Evolutionary conservation across 495 filamentous ascomycete genomes (phyloP).

Genomic region (Xylaria curta): DNA sequence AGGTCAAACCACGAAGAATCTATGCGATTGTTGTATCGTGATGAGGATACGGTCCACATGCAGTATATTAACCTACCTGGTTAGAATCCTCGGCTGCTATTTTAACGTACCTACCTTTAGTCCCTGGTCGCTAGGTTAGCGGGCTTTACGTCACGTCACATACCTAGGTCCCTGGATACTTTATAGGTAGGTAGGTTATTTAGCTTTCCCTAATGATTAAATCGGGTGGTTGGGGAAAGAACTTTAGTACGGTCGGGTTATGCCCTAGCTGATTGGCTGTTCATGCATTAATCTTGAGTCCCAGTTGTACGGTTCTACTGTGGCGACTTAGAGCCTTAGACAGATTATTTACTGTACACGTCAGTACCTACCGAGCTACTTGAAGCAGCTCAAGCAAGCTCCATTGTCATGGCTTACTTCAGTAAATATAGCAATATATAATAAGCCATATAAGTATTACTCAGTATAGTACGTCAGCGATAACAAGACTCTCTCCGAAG

Average conservation of each 20-base stretch:
- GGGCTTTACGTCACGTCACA: background rate
- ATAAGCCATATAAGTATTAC: background rate
- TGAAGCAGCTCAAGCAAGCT: background rate
- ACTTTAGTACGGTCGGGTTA: background rate
- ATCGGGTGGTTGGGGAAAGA: slow-evolving; percentile 36
- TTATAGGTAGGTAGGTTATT: background rate
- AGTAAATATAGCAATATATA: background rate
- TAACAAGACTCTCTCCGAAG: background rate
- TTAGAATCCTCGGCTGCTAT: slow-evolving; percentile 3
- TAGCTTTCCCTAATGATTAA: slow-evolving; percentile 10
- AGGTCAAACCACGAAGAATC: background rate
- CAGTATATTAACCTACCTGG: no score
- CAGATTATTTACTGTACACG: background rate
- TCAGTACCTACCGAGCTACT: background rate
- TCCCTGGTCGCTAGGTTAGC: background rate
- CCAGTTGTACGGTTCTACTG: slow-evolving; percentile 13
- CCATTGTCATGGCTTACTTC: background rate
- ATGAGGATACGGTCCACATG: background rate
- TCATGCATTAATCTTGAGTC: slow-evolving; percentile 9
- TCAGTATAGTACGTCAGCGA: background rate
- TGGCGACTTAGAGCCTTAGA: background rate
- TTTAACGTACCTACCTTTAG: background rate
- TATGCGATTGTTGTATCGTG: slow-evolving; percentile 6
- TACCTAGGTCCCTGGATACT: no score
- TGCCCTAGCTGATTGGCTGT: slow-evolving; percentile 1